phyloP scores from a whole-genome alignment of 202 grass and related monocot species.

The Dendrocalamus latiflorus region DNA sequence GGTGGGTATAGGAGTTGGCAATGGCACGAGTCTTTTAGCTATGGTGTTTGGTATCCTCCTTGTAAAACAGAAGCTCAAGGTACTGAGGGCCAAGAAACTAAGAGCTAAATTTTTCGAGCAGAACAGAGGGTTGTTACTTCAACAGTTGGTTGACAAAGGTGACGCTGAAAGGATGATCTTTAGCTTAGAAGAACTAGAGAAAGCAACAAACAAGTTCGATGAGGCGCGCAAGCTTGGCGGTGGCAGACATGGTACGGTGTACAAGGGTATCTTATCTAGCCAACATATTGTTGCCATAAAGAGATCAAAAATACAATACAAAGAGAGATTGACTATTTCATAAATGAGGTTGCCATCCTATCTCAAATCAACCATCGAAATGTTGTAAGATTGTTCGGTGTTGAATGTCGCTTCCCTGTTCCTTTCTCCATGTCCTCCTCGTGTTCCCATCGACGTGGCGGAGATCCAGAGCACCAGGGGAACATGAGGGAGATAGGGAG shows the following conservation, averaged over 20 bases:
- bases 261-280: no score
- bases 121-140: conserved; percentile 32
- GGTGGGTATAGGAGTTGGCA: no score
- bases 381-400: conserved; percentile 65
- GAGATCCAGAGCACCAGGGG: no score
- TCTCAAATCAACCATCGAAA: conserved; percentile 74
- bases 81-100: conserved; percentile 19
- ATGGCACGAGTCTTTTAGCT: no score
- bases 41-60: no score
- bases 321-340: conserved; percentile 52
- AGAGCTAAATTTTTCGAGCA: conserved; percentile 36
- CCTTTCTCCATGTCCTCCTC: neutral
- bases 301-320: conserved; percentile 38
- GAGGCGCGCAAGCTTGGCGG: conserved; percentile 35
- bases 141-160: conserved; percentile 27
- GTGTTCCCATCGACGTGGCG: no score
- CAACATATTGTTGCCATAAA: conserved; percentile 62
- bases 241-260: conserved; percentile 50
- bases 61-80: conserved; percentile 15
- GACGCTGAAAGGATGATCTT: conserved; percentile 65
- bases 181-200: conserved; percentile 54
- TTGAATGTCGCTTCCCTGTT: conserved; percentile 40
- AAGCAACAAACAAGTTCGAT: conserved; percentile 56
- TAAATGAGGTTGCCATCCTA: conserved; percentile 68
- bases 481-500: no score